phyloP scores from a whole-genome alignment of 116 monocot species.

The Dioscorea cayenensis region DNA sequence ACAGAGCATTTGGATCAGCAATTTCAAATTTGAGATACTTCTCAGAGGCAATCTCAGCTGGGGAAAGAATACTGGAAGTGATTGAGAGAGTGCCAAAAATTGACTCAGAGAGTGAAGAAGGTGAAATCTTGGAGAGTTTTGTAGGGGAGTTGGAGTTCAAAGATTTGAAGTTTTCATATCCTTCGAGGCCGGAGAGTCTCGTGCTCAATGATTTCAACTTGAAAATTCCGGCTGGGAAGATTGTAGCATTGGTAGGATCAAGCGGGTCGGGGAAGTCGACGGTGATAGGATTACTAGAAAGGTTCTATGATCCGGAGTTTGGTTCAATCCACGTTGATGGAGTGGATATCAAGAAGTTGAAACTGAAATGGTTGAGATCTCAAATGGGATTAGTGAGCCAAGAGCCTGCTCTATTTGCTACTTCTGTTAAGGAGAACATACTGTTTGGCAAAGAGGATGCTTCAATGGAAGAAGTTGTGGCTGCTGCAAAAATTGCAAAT shows the following conservation, averaged over 20 bases:
- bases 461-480: background rate
- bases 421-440: slow-evolving; percentile 2
- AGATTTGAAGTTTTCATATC: background rate
- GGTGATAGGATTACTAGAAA: background rate
- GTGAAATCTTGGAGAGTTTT: background rate
- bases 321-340: background rate
- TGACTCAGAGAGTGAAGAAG: background rate
- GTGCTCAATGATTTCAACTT: background rate
- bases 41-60: background rate
- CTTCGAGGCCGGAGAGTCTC: background rate
- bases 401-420: background rate
- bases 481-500: background rate
- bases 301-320: background rate
- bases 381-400: slow-evolving; percentile 2
- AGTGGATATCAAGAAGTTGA: background rate
- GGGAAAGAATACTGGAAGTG: background rate
- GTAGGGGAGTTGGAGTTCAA: background rate
- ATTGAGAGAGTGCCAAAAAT: background rate
- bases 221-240: background rate
- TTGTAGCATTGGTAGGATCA: background rate
- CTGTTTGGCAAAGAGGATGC: slow-evolving; percentile 2
- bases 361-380: background rate
- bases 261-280: background rate
- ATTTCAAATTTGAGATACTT: background rate
- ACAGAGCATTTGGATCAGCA: slow-evolving; percentile 1